phyloP scores from a whole-genome alignment of 352 stramenopile species.

The Globisporangium echinulatum region DNA sequence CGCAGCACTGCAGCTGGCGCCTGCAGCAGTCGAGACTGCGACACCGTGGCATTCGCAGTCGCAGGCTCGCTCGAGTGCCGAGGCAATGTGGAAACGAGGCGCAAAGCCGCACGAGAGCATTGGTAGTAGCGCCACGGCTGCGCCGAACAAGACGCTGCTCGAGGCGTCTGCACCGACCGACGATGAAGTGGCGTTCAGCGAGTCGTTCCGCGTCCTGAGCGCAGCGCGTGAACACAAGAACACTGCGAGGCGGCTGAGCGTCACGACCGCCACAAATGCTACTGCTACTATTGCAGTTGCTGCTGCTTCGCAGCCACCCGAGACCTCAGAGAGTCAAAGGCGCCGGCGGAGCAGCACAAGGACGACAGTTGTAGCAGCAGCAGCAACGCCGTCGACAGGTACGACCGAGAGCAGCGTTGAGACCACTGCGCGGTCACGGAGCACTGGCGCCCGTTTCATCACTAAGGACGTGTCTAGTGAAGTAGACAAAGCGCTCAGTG shows the following conservation, averaged over 20 bases:
- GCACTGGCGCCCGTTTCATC: not conserved
- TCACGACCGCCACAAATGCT: too few species aligned
- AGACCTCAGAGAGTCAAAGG: not conserved
- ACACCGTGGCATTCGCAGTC: too few species aligned
- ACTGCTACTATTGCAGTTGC: not conserved
- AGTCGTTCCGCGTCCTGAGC: conserved; percentile 26
- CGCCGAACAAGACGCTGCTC: not conserved
- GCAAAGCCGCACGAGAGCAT: conserved; percentile 2
- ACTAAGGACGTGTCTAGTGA: not conserved
- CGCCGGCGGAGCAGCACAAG: not conserved
- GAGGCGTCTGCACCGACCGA: conserved; percentile 24
- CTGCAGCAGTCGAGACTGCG: too few species aligned
- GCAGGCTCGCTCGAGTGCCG: not conserved
- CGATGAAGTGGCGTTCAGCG: conserved; percentile 24
- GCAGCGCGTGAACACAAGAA: conserved; percentile 15
- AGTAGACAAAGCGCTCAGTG: not conserved
- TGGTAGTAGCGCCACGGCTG: not conserved
- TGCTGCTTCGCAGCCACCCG: not conserved
- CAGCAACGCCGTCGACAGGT: not conserved
- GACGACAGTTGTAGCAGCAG: not conserved
- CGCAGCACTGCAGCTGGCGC: too few species aligned
- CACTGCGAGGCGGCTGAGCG: not conserved
- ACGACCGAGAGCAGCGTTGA: too few species aligned
- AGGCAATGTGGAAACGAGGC: conserved; percentile 55
- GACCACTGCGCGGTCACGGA: too few species aligned